Percentiles rank a stretch among this genome's conserved stretches.
Evolutionary conservation across 495 filamentous ascomycete genomes (phyloP).

Genomic region (Amniculicola lignicola): DNA sequence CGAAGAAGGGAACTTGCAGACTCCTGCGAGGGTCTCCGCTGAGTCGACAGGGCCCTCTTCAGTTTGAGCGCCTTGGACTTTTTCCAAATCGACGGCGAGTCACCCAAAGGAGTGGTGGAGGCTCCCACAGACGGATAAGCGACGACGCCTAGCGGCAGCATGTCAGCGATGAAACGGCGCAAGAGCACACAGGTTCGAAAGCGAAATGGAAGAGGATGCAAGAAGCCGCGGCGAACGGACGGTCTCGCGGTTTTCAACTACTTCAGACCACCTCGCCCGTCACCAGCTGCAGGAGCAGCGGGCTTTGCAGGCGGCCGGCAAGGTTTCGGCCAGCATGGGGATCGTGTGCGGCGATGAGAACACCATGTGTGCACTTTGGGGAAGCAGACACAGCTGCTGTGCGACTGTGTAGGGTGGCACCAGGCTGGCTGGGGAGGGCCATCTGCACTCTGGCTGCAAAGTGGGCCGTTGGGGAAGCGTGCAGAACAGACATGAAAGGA

Average conservation of each 20-base stretch:
- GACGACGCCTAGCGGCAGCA: conserved; percentile 36
- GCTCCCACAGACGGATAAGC: conserved; percentile 33
- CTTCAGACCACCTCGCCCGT: conserved; percentile 6
- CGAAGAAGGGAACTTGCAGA: conserved; percentile 26
- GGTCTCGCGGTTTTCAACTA: conserved; percentile 27
- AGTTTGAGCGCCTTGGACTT: conserved; percentile 9
- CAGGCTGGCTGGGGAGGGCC: conserved; percentile 10
- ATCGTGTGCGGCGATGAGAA: conserved; percentile 6
- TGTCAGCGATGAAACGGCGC: conserved; percentile 32
- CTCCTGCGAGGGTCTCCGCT: conserved; percentile 16
- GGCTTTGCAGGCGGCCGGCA: conserved; percentile 16
- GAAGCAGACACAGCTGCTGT: conserved; percentile 25
- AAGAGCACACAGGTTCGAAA: conserved; percentile 2
- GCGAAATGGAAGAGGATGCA: conserved; percentile 3
- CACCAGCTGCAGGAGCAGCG: conserved; percentile 17
- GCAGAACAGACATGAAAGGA: conserved; percentile 13
- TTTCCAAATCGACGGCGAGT: conserved; percentile 28
- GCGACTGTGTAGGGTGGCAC: conserved; percentile 26
- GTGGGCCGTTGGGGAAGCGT: background rate
- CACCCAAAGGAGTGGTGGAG: conserved; percentile 31
- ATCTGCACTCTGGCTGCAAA: conserved; percentile 3
- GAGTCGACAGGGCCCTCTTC: conserved; percentile 16
- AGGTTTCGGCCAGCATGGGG: conserved; percentile 20
- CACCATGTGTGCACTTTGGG: conserved; percentile 17
- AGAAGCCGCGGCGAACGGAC: conserved; percentile 15